These are phyloP conservation scores for Pseudozyma hubeiensis DNA, from an alignment of 1,284 basidiomycete species.

Conservation along the genomic window DNA sequence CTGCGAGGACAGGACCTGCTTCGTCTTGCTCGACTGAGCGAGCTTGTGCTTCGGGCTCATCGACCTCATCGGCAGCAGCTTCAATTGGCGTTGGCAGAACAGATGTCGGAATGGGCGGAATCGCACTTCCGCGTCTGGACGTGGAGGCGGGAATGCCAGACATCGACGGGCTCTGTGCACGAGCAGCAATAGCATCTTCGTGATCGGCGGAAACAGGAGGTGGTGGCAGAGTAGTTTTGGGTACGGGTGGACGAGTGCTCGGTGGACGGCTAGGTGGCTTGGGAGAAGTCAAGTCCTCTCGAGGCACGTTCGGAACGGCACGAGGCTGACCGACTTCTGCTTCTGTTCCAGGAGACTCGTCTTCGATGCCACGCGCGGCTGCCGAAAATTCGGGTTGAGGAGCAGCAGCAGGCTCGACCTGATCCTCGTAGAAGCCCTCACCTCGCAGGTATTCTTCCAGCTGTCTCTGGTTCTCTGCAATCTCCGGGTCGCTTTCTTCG, in stretches of 20 bases:
- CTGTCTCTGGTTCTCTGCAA: conserved; percentile 47
- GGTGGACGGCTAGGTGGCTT: conserved; percentile 52
- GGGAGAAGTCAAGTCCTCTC: conserved; percentile 17
- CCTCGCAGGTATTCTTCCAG: conserved; percentile 53
- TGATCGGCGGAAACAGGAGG: conserved; percentile 17
- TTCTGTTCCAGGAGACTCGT: conserved; percentile 1
- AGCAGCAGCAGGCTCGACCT: conserved; percentile 4
- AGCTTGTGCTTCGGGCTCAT: neutral
- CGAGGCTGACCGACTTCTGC: neutral
- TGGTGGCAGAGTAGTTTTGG: conserved; percentile 39
- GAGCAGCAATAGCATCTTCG: conserved; percentile 20
- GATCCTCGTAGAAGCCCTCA: conserved; percentile 47
- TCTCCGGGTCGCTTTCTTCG: conserved; percentile 38
- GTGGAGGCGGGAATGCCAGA: neutral
- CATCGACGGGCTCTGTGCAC: conserved; percentile 15
- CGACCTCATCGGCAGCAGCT: conserved; percentile 12
- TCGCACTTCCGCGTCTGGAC: conserved; percentile 22
- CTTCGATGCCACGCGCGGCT: neutral
- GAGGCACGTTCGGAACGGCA: conserved; percentile 5
- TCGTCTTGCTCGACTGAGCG: conserved; percentile 8
- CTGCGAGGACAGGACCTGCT: conserved; percentile 44
- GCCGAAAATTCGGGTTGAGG: conserved; percentile 3
- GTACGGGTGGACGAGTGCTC: conserved; percentile 55
- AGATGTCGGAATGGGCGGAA: conserved; percentile 32
- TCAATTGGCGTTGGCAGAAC: conserved; percentile 15